A percentile compares a stretch with the other conserved stretches of the same genome.
Conservation (phyloP, 768 basidiomycete species). For the Auriscalpium orientale region DNA sequence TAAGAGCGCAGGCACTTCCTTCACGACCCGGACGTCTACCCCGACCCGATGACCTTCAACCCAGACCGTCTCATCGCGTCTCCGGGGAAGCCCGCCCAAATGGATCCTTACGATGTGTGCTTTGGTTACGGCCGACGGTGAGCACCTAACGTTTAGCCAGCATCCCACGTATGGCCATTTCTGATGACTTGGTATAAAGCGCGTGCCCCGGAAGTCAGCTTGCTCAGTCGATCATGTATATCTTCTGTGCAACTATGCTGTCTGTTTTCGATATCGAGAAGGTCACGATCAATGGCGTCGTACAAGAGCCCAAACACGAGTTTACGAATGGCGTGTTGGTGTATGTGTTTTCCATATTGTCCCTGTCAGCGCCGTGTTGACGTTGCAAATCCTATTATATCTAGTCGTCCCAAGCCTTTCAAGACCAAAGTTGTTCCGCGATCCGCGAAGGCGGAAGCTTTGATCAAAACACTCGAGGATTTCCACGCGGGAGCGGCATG, state of each 20-base stretch:
- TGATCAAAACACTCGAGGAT: slow-evolving; percentile 9
- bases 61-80: slow-evolving; percentile 23
- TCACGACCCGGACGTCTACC: slow-evolving; percentile 23
- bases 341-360: neutral
- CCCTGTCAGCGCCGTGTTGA: too few species aligned
- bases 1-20: slow-evolving; percentile 18
- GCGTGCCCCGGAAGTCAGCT: slow-evolving; percentile 15
- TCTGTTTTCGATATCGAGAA: slow-evolving; percentile 14
- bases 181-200: neutral
- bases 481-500: neutral
- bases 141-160: neutral
- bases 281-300: slow-evolving; percentile 8
- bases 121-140: slow-evolving; percentile 24
- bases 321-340: slow-evolving; percentile 12
- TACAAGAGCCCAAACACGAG: slow-evolving; percentile 9
- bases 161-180: neutral
- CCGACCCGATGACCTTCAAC: slow-evolving; percentile 21
- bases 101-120: slow-evolving; percentile 11
- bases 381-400: neutral
- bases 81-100: slow-evolving; percentile 12
- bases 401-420: slow-evolving; percentile 19
- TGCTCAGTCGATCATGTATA: slow-evolving; percentile 15
- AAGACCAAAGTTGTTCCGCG: slow-evolving; percentile 15
- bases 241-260: slow-evolving; percentile 12
- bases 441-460: slow-evolving; percentile 10